Percentiles rank a stretch among this genome's conserved stretches.
These are phyloP conservation scores for Kurtzmaniella cleridarum DNA, from an alignment of 805 yeast species.

Conservation along the genomic window DNA sequence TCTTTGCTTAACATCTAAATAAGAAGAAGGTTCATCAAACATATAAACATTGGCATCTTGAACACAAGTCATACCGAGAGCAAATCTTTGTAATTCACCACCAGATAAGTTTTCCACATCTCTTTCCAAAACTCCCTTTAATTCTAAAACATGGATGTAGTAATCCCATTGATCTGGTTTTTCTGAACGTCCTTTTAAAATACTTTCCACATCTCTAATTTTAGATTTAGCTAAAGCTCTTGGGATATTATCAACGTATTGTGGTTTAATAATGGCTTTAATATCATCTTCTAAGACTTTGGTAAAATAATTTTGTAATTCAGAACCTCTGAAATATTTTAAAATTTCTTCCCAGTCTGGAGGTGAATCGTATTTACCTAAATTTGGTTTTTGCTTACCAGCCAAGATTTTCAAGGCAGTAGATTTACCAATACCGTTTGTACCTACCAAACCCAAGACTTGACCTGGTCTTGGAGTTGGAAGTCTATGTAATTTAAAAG, in stretches of 20 bases:
- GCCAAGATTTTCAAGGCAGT: constrained; percentile 96
- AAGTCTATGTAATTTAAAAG: constrained; percentile 92
- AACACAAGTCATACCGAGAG: constrained; percentile 95
- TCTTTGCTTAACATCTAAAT: constrained; percentile 97
- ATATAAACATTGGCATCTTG: constrained; percentile 94
- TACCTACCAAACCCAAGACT: constrained; percentile 95
- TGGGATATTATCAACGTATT: constrained; percentile 96
- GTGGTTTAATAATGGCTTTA: constrained; percentile 97
- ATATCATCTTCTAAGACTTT: constrained; percentile 90
- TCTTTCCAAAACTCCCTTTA: constrained; percentile 72
- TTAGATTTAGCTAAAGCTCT: constrained; percentile 89
- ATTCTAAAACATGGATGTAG: constrained; percentile 66
- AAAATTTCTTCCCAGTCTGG: constrained; percentile 97
- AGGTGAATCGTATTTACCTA: constrained; percentile 91
- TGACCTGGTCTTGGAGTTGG: constrained; percentile 99
- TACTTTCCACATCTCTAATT: constrained; percentile 76
- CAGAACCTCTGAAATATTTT: constrained; percentile 91
- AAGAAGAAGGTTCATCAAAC: constrained; percentile 99
- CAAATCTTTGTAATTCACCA: constrained; percentile 98
- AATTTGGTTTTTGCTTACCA: constrained; percentile 95
- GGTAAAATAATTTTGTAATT: constrained; percentile 92
- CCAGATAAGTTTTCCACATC: constrained; percentile 89
- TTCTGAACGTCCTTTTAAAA: constrained; percentile 72
- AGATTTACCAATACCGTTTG: constrained; percentile 98
- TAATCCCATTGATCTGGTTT: constrained; percentile 62